Percentiles rank a stretch among this genome's conserved stretches.
Evolutionary conservation across 306 rosid genomes (phyloP).

Genomic region (Pyrus communis): DNA sequence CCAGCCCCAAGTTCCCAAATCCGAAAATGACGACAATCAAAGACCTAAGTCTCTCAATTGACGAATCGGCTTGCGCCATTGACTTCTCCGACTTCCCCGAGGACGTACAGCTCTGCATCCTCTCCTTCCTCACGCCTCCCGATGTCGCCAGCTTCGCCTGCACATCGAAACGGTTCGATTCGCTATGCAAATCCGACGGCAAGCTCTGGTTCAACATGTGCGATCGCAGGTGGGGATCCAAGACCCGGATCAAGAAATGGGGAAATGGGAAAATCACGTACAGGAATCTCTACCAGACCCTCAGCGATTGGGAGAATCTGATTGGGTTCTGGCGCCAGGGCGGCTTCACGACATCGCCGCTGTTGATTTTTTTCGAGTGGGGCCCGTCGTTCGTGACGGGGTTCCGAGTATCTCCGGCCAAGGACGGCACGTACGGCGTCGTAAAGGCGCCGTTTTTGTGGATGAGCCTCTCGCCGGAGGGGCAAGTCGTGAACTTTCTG

Average conservation of each 20-base stretch:
- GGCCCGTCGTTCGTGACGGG: conserved; percentile 52
- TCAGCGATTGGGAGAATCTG: conserved; percentile 59
- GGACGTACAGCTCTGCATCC: conserved; percentile 75
- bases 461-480: conserved; percentile 59
- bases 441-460: conserved; percentile 58
- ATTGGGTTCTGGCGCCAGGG: conserved; percentile 95
- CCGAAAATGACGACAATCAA: conserved; percentile 30
- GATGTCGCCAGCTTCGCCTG: conserved; percentile 66
- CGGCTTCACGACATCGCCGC: conserved; percentile 48
- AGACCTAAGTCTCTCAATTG: conserved; percentile 1
- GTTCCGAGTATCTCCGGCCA: conserved; percentile 66
- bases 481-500: conserved; percentile 42
- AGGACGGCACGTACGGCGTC: conserved; percentile 41
- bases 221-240: conserved; percentile 79
- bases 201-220: conserved; percentile 83
- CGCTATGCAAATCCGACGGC: conserved; percentile 48
- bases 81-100: conserved; percentile 74
- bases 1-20: background rate
- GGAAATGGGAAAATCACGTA: conserved; percentile 42
- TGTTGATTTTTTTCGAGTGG: conserved; percentile 83
- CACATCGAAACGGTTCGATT: conserved; percentile 59
- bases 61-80: conserved; percentile 14
- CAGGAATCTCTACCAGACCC: conserved; percentile 55
- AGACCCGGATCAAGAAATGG: conserved; percentile 66
- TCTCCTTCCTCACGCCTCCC: conserved; percentile 65